phyloP scores from a whole-genome alignment of 805 yeast species.

The Sporopachydermia quercuum region DNA sequence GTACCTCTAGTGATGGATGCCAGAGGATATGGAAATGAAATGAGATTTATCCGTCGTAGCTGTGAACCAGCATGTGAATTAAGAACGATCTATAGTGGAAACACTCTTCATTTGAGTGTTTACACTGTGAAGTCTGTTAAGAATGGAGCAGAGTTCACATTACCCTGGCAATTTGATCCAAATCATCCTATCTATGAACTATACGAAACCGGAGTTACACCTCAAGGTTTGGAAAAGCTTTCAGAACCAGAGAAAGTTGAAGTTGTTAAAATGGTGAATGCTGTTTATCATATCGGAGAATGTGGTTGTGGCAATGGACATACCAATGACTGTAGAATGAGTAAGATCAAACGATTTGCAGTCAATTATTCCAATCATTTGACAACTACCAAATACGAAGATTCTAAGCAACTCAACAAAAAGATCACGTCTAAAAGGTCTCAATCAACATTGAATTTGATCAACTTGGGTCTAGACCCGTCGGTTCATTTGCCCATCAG shows the following conservation, averaged over 20 bases:
- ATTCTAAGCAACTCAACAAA: not conserved
- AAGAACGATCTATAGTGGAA: slow-evolving; percentile 23
- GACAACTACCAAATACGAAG: not conserved
- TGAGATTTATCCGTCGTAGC: slow-evolving; percentile 61
- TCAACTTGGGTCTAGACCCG: not conserved
- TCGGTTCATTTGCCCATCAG: slow-evolving; percentile 1
- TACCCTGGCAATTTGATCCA: slow-evolving; percentile 84
- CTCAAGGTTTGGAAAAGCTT: slow-evolving; percentile 35
- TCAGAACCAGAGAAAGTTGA: slow-evolving; percentile 36
- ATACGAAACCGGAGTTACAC: slow-evolving; percentile 10
- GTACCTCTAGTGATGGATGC: slow-evolving; percentile 62
- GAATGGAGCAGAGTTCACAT: slow-evolving; percentile 55
- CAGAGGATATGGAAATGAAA: slow-evolving; percentile 61
- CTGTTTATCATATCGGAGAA: slow-evolving; percentile 44
- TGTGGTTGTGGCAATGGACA: slow-evolving; percentile 41
- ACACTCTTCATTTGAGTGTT: slow-evolving; percentile 36
- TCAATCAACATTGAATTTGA: not conserved
- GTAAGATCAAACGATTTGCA: slow-evolving; percentile 25
- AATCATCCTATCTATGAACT: slow-evolving; percentile 57
- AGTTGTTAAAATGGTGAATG: slow-evolving; percentile 46
- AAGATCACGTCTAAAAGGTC: not conserved
- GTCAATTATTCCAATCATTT: not conserved
- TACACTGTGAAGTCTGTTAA: slow-evolving; percentile 40
- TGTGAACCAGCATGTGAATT: slow-evolving; percentile 68
- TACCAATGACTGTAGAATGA: slow-evolving; percentile 36